Evolutionary conservation across 345 rosid species (phyloP).

Genomic region (Raphanus sativus): DNA sequence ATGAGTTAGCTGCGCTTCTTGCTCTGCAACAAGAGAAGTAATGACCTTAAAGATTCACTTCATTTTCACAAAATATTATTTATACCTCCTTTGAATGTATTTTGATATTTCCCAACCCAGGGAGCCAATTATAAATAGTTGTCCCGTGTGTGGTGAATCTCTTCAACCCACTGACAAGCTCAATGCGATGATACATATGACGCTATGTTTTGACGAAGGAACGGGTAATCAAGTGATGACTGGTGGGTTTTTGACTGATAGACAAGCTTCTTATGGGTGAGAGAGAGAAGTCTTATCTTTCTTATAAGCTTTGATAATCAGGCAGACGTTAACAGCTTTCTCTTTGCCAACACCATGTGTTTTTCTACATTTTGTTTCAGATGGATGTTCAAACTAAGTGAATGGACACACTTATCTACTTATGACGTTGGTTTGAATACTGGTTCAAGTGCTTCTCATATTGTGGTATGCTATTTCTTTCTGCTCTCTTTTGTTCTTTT

Average conservation of each 20-base stretch:
- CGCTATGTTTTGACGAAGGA: constrained; percentile 94
- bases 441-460: constrained; percentile 91
- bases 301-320: neutral
- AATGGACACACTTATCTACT: constrained; percentile 87
- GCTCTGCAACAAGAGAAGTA: constrained; percentile 84
- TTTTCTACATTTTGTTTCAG: constrained; percentile 38
- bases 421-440: constrained; percentile 85
- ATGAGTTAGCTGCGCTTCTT: constrained; percentile 84
- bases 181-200: constrained; percentile 81
- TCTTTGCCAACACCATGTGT: neutral
- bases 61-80: neutral
- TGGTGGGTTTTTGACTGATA: constrained; percentile 95
- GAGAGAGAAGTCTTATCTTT: constrained; percentile 22
- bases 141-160: constrained; percentile 88
- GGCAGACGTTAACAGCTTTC: neutral
- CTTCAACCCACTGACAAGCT: constrained; percentile 72
- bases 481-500: constrained; percentile 5
- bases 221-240: constrained; percentile 92
- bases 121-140: constrained; percentile 72
- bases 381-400: constrained; percentile 96
- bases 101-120: constrained; percentile 40
- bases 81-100: neutral
- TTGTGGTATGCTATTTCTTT: constrained; percentile 58
- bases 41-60: constrained; percentile 26
- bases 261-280: constrained; percentile 91